Evolutionary conservation across 2,329 filamentous ascomycete genomes (phyloP).

Genomic region (Endocalyx cinctus): DNA sequence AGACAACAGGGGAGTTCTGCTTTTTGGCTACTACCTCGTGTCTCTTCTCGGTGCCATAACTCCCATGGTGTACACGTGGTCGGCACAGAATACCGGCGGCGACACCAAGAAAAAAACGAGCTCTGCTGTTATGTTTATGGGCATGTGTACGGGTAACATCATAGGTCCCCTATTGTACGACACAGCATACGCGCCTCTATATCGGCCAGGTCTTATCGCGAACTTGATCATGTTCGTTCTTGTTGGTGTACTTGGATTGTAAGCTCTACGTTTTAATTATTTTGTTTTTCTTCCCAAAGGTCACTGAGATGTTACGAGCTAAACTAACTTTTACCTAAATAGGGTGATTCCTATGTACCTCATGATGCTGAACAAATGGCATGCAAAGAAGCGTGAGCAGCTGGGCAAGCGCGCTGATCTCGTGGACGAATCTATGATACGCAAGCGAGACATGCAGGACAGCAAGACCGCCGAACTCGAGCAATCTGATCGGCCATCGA

Average conservation of each 20-base stretch:
- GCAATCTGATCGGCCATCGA: conserved; percentile 28
- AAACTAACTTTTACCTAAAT: background rate
- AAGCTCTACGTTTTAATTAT: too few relatives aligned
- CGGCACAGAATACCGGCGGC: conserved; percentile 55
- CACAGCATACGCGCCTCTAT: conserved; percentile 53
- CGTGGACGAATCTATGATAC: conserved; percentile 36
- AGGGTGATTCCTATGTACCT: conserved; percentile 32
- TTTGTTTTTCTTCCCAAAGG: too few relatives aligned
- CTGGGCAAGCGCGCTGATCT: conserved; percentile 48
- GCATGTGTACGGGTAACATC: conserved; percentile 59
- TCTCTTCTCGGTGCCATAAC: conserved; percentile 36
- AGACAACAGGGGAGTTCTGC: conserved; percentile 40
- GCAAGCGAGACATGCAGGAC: conserved; percentile 29
- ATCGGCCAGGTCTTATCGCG: conserved; percentile 51
- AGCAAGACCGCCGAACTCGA: conserved; percentile 20
- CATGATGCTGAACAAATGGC: conserved; percentile 46
- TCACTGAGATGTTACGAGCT: conserved; percentile 10
- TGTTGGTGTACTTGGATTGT: conserved; percentile 42
- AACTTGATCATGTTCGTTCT: conserved; percentile 57
- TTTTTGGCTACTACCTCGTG: conserved; percentile 49
- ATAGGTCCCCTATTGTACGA: conserved; percentile 61
- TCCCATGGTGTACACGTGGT: conserved; percentile 54
- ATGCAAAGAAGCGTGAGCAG: conserved; percentile 34
- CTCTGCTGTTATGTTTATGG: conserved; percentile 56
- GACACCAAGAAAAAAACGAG: conserved; percentile 65